Percentiles rank a stretch among this genome's conserved stretches.
Evolutionary conservation across 108 stramenopile genomes (phyloP).

Genomic region (Stephanodiscus triporus): DNA sequence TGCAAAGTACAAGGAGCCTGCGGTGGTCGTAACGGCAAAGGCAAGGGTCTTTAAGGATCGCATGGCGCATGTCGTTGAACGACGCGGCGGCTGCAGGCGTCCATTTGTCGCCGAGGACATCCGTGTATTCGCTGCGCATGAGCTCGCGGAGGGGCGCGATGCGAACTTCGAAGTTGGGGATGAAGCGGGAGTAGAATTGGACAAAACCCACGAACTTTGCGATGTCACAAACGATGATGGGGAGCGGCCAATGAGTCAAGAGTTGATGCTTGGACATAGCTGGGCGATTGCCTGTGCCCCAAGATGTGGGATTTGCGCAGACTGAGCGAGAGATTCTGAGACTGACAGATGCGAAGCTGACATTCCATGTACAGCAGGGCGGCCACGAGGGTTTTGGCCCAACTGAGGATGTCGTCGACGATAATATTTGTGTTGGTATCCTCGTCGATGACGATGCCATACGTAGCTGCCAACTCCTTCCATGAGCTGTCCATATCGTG

Average conservation of each 20-base stretch:
- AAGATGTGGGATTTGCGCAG: slow-evolving; percentile 1
- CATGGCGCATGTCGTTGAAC: neutral
- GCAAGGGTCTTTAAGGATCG: neutral
- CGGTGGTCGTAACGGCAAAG: slow-evolving; percentile 1
- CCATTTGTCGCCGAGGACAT: neutral
- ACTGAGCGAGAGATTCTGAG: too few species aligned
- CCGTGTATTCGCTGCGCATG: neutral
- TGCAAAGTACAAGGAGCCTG: neutral
- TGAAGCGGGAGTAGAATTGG: slow-evolving; percentile 3
- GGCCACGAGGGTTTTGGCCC: neutral
- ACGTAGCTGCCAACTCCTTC: neutral
- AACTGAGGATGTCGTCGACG: slow-evolving; percentile 12
- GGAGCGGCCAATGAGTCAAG: neutral
- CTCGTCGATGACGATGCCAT: slow-evolving; percentile 6
- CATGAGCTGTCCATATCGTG: slow-evolving; percentile 6
- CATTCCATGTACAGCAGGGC: slow-evolving; percentile 10
- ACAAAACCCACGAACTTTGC: slow-evolving; percentile 9
- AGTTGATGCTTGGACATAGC: neutral
- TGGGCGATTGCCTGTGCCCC: neutral
- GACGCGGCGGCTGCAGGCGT: neutral
- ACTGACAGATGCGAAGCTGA: neutral
- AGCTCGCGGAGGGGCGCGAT: neutral
- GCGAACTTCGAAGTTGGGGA: slow-evolving; percentile 10
- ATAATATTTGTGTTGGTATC: slow-evolving; percentile 16
- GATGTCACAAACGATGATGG: slow-evolving; percentile 8